Evolutionary conservation across 495 filamentous ascomycete genomes (phyloP), one percentile per base, ranked within the genome.

Genomic region (Ramalina peruviana): DNA sequence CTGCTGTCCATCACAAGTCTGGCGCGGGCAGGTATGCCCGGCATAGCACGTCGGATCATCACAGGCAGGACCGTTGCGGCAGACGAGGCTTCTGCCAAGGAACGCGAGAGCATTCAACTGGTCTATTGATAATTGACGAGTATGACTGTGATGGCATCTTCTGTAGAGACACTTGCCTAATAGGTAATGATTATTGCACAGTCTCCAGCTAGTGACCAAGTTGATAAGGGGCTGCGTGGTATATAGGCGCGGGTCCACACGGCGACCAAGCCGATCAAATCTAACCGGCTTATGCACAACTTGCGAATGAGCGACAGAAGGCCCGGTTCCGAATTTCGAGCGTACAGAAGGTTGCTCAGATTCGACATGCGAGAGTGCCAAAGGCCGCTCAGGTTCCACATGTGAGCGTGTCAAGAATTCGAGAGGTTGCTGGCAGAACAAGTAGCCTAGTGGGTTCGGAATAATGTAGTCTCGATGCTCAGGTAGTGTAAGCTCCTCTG

Each of bases 101-200:
- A 17, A 48, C 6, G 17, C n/a, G 11, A 48, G 45, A 13, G 45
- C 17, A 6, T 48, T n/a, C 25, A 48, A 10, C 4, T 48, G 26
- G 1, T 48, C 45, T 16, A 21, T 6, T 10, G 45, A 10, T 10
- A 48, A 4, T 4, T 36, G 15, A 1, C 16, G n/a, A 11, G 37
- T 36, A 27, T 48, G 45, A 4, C 21, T 12, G 33, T 48, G 45
- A 3, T 17, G 16, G 30, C 45, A 48, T 26, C 26, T 37, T 7
- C 4, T 37, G 45, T 48, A 48, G 10, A 6, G 16, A 15, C 45
- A 48, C 9, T 10, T 23, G n/a, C 45, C 45, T 1, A 27, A 16
- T 4, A 48, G 27, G 45, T 48, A 48, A 36, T 48, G 45, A 26
- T 48, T 48, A 11, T 48, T 48, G 30, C 45, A 48, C 2, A 27